phyloP scores from a whole-genome alignment of 1,284 basidiomycete species.

The Heliocybe sulcata region DNA sequence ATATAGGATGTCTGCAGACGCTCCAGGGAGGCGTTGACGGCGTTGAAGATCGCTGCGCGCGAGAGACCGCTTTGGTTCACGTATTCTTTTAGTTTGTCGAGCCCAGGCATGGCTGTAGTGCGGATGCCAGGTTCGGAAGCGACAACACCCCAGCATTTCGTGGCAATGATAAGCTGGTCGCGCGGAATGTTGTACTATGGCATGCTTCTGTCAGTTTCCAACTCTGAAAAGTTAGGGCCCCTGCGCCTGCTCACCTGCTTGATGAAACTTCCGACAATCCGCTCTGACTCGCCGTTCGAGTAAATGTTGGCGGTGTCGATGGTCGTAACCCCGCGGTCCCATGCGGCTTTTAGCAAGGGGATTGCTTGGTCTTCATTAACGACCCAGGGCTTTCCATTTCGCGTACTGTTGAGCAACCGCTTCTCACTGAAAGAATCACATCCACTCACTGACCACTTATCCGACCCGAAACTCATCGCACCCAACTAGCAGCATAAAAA shows the following conservation, averaged over 20 bases:
- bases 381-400: slow-evolving; percentile 37
- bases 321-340: slow-evolving; percentile 10
- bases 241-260: slow-evolving; percentile 12
- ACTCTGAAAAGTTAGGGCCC: slow-evolving; percentile 4
- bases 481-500: slow-evolving; percentile 29
- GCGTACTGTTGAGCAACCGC: neutral
- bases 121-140: slow-evolving; percentile 7
- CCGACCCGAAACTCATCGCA: slow-evolving; percentile 38
- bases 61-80: slow-evolving; percentile 30
- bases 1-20: slow-evolving; percentile 28
- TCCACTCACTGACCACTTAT: slow-evolving; percentile 26
- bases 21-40: slow-evolving; percentile 23
- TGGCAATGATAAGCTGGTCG: slow-evolving; percentile 27
- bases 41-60: slow-evolving; percentile 25
- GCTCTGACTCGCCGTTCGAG: slow-evolving; percentile 22
- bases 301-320: slow-evolving; percentile 14
- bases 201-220: slow-evolving; percentile 1
- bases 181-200: slow-evolving; percentile 32
- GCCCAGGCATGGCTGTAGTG: slow-evolving; percentile 5
- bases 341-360: slow-evolving; percentile 1
- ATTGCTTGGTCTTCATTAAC: slow-evolving; percentile 32
- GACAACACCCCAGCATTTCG: slow-evolving; percentile 18
- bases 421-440: neutral
- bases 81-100: slow-evolving; percentile 18
- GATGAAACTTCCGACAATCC: slow-evolving; percentile 23